Conservation (phyloP, 345 rosid genomes). For the Eucalyptus camaldulensis region DNA sequence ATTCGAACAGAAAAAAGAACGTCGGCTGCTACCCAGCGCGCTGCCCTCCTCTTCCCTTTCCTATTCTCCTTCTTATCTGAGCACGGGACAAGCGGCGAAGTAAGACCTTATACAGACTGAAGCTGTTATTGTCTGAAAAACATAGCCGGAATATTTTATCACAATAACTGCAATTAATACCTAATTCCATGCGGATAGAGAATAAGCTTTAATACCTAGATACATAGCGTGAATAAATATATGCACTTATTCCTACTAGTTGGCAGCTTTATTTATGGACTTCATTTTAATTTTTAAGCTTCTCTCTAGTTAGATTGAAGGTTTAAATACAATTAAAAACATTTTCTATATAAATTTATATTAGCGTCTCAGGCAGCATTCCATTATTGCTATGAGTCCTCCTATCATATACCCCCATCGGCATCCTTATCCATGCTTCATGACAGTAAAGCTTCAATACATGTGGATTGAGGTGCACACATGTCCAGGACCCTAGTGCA, state of each 20-base stretch:
- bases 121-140: neutral
- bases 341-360: neutral
- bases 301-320: neutral
- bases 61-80: neutral
- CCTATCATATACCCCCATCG: neutral
- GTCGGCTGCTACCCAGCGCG: neutral
- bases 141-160: neutral
- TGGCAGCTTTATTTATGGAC: neutral
- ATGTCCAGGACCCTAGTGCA: neutral
- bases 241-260: neutral
- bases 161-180: neutral
- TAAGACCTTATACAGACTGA: neutral
- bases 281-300: neutral
- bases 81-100: neutral
- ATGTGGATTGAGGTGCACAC: neutral
- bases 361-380: neutral
- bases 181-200: neutral
- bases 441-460: neutral
- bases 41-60: neutral
- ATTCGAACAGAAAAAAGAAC: neutral
- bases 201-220: neutral
- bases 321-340: neutral
- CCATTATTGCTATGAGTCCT: neutral
- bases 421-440: neutral
- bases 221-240: neutral